Conservation (phyloP, 768 basidiomycete genomes). For the Russula sp. region DNA sequence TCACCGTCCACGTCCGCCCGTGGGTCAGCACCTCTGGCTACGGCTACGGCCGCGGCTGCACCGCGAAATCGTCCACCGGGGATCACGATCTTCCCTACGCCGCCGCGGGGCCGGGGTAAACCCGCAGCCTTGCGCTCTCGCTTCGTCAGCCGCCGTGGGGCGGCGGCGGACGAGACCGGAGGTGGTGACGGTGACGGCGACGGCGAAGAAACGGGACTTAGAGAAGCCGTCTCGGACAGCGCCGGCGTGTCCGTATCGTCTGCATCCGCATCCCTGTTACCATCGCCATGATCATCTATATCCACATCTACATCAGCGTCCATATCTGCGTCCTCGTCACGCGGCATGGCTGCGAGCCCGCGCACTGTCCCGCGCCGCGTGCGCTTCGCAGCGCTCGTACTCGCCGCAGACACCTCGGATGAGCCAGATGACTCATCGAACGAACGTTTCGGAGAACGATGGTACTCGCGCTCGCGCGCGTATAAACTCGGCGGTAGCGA, state of each 20-base stretch:
- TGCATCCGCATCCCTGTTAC: slow-evolving; percentile 24
- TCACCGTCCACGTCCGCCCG: slow-evolving; percentile 35
- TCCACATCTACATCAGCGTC: slow-evolving; percentile 29
- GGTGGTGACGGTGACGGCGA: slow-evolving; percentile 25
- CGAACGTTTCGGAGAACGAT: slow-evolving; percentile 50
- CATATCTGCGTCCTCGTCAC: slow-evolving; percentile 24
- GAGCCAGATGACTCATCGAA: slow-evolving; percentile 51
- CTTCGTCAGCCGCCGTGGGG: slow-evolving; percentile 42
- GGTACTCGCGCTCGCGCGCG: slow-evolving; percentile 30
- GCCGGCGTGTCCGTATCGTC: slow-evolving; percentile 33
- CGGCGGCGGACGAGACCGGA: slow-evolving; percentile 30
- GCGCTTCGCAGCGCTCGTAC: slow-evolving; percentile 27
- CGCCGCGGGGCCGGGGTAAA: slow-evolving; percentile 46
- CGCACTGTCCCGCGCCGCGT: slow-evolving; percentile 20
- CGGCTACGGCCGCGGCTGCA: slow-evolving; percentile 23
- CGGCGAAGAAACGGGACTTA: slow-evolving; percentile 29
- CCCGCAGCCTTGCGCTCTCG: slow-evolving; percentile 64
- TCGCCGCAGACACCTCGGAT: slow-evolving; percentile 28
- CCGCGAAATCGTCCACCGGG: slow-evolving; percentile 49
- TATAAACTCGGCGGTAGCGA: slow-evolving; percentile 25
- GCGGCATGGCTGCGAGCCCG: slow-evolving; percentile 2
- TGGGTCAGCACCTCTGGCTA: slow-evolving; percentile 22
- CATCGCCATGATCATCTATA: slow-evolving; percentile 21
- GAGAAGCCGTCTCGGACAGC: slow-evolving; percentile 34
- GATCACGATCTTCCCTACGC: slow-evolving; percentile 52